Conservation (phyloP, 192 early-diverging fungal species). For the Mortierella hygrophila region DNA sequence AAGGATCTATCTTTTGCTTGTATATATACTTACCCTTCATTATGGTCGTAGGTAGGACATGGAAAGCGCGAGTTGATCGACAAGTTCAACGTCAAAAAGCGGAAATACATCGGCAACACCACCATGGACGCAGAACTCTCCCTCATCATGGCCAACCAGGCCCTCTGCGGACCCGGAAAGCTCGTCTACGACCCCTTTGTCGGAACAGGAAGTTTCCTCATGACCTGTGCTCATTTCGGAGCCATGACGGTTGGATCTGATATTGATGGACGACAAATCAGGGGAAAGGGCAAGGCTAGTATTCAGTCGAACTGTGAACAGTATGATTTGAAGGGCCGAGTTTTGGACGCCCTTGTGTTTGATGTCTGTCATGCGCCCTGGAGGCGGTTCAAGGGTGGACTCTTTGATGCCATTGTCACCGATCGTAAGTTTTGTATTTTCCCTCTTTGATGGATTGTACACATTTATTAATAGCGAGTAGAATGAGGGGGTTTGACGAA, state of each 20-base stretch:
- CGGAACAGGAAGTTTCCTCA: slow-evolving; percentile 93
- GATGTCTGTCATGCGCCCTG: slow-evolving; percentile 92
- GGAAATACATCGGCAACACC: slow-evolving; percentile 95
- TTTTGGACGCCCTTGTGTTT: slow-evolving; percentile 87
- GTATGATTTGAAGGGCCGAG: slow-evolving; percentile 77
- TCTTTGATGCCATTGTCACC: slow-evolving; percentile 93
- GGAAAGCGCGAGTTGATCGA: slow-evolving; percentile 81
- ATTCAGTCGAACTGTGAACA: slow-evolving; percentile 88
- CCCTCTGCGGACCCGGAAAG: slow-evolving; percentile 79
- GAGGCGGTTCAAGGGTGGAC: slow-evolving; percentile 63
- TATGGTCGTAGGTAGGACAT: slow-evolving; percentile 63
- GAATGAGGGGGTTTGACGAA: neutral
- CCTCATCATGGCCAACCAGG: slow-evolving; percentile 96
- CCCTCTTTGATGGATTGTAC: neutral
- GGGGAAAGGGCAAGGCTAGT: slow-evolving; percentile 77
- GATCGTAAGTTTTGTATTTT: slow-evolving; percentile 66
- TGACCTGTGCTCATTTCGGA: slow-evolving; percentile 96
- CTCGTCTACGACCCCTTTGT: slow-evolving; percentile 97
- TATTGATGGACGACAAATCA: slow-evolving; percentile 98
- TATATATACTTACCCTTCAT: neutral
- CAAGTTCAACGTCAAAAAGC: slow-evolving; percentile 95
- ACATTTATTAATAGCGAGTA: neutral
- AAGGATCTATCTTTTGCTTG: neutral
- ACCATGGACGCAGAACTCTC: slow-evolving; percentile 99
- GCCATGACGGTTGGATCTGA: slow-evolving; percentile 92